Evolutionary conservation across 2,329 filamentous ascomycete species (phyloP).

Genomic region (Trichoderma lentiforme): DNA sequence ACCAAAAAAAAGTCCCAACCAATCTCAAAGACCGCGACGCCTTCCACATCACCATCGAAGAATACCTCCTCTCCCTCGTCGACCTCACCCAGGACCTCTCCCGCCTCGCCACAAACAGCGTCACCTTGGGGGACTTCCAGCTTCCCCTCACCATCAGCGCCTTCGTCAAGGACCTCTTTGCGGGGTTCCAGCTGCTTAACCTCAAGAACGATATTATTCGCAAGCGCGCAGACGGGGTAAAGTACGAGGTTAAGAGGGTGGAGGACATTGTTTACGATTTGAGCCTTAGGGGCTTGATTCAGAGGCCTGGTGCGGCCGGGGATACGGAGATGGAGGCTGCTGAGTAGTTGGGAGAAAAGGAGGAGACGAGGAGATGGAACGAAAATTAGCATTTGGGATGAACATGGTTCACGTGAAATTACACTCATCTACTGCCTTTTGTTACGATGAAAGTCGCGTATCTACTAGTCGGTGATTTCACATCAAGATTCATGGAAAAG

Average conservation of each 20-base stretch:
- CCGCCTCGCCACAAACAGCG: slow-evolving; percentile 88
- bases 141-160: slow-evolving; percentile 83
- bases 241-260: slow-evolving; percentile 96
- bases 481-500: background rate
- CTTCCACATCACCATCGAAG: slow-evolving; percentile 95
- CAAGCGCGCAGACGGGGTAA: slow-evolving; percentile 86
- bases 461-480: background rate
- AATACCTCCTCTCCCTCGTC: slow-evolving; percentile 88
- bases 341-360: slow-evolving; percentile 18
- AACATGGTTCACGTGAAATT: background rate
- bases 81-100: slow-evolving; percentile 85
- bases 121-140: slow-evolving; percentile 79
- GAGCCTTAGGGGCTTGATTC: slow-evolving; percentile 77
- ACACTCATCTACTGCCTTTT: background rate
- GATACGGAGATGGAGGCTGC: slow-evolving; percentile 39
- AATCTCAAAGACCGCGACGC: slow-evolving; percentile 86
- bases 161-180: slow-evolving; percentile 93
- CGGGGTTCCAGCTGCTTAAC: slow-evolving; percentile 95
- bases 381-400: background rate
- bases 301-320: slow-evolving; percentile 39
- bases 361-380: background rate
- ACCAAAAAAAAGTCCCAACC: slow-evolving; percentile 63
- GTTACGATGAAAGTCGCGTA: background rate
- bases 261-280: slow-evolving; percentile 98
- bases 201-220: slow-evolving; percentile 92